Base-by-base conservation (phyloP, 2,329 filamentous ascomycete species). In the Diplodia mutila region DNA sequence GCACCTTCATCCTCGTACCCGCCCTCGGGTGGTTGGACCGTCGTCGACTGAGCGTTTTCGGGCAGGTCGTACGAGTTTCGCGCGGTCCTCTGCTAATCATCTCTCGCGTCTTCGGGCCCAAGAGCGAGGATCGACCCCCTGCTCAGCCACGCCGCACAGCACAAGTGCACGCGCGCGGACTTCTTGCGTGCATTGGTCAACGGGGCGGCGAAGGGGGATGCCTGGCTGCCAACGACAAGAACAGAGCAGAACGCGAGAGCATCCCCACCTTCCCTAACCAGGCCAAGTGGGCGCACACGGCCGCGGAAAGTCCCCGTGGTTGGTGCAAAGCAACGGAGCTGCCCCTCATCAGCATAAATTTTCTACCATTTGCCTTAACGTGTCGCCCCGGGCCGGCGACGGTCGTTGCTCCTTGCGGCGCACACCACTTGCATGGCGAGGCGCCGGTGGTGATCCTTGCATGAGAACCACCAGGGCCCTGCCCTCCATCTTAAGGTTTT, bases 141-240 rank as follows among this genome's bases (percentile, higher is more conserved):
- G 59, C 59, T 63, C 46, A 63, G 59, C 59, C 59, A 63, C 59
- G 59, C 59, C 59, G 59, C 59, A 63, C 59, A 63, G 46, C 46
- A 51, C 59, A 32, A 34, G 39, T 34, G 59, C 59, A 63, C 59
- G 59, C 59, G 59, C 59, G 59, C 59, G 59, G 59, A 23, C 59
- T 16, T n/a, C 57, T 34, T 29, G 14, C 27, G 59, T 21, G 59
- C 59, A 63, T 63, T 63, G 59, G 42, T 34, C 46, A 46, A 6
- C 46, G 39, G 37, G 23, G 46, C 59, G 59, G 42, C 59, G 59
- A 49, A 61, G 39, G 57, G 37, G 32, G 11, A 21, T 46, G 42
- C 42, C 42, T 46, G 42, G 42, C 18, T 21, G 42, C 42, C 42
- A 21, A 21, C 42, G 42, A 46, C 32, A 42, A 16, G 14, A 23